Evolutionary conservation across 176 grass and related monocot species (phyloP).

Genomic region (Bothriochloa decipiens): DNA sequence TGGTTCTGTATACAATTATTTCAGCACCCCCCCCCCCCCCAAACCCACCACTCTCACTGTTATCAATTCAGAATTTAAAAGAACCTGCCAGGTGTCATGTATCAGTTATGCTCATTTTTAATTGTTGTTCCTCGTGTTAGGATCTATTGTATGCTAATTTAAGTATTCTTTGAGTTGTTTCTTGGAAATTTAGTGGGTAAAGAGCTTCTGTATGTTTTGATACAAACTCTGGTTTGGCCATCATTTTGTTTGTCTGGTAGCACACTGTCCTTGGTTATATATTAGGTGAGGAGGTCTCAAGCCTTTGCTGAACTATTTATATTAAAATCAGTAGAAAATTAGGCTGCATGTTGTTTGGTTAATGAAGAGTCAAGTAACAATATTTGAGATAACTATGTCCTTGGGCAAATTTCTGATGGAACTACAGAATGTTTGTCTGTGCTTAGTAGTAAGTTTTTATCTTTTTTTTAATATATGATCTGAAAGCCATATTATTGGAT

Average conservation of each 20-base stretch:
- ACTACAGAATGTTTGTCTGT: background rate
- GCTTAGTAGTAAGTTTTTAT: background rate
- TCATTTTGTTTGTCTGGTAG: background rate
- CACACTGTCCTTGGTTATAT: background rate
- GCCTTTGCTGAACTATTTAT: background rate
- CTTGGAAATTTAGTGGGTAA: background rate
- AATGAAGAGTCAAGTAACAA: background rate
- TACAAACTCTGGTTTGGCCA: background rate
- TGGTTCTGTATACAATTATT: background rate
- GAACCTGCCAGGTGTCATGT: background rate
- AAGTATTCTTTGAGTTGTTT: constrained; percentile 1
- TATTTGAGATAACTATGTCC: constrained; percentile 8
- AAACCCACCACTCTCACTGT: background rate
- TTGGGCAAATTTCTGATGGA: background rate
- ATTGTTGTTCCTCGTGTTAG: background rate
- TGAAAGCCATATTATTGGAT: background rate
- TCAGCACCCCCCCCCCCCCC: background rate
- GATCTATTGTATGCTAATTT: constrained; percentile 10
- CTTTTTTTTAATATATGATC: constrained; percentile 12
- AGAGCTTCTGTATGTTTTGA: background rate
- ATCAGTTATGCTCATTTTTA: background rate
- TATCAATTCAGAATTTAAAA: background rate
- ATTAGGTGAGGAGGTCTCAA: background rate
- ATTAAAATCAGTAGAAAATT: background rate
- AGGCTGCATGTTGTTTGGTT: background rate